Evolutionary conservation across 2,329 filamentous ascomycete species (phyloP).

Genomic region (Fonsecaea multimorphosa): DNA sequence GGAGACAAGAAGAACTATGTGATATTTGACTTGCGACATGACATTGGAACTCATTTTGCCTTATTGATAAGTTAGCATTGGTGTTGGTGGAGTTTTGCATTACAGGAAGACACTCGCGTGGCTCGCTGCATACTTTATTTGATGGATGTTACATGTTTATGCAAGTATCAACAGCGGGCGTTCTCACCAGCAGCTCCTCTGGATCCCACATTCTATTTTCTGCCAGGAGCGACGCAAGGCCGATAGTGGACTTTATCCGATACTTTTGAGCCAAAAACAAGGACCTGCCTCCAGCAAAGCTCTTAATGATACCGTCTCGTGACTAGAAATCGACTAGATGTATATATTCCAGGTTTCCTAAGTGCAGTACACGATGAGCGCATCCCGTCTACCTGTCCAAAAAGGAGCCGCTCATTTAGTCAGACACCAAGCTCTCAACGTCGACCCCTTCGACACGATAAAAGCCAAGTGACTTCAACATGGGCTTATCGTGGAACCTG

Average conservation of each 20-base stretch:
- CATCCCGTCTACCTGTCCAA: not conserved
- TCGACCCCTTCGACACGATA: conserved; percentile 53
- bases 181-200: not conserved
- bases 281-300: not conserved
- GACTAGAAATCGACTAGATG: not conserved
- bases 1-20: not conserved
- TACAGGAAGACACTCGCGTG: not conserved
- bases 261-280: not conserved
- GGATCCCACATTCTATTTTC: not conserved
- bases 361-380: not conserved
- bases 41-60: not conserved
- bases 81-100: conserved; percentile 30
- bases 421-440: conserved; percentile 49
- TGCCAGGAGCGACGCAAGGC: not conserved
- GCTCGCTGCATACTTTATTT: not conserved
- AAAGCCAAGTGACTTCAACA: conserved; percentile 60
- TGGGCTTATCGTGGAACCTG: conserved; percentile 61
- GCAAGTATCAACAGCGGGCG: not conserved
- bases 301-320: not conserved
- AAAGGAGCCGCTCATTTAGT: conserved; percentile 17
- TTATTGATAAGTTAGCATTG: conserved; percentile 29
- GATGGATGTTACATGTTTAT: not conserved
- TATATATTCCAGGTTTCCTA: not conserved
- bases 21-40: not conserved
- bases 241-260: not conserved